Evolutionary conservation across 495 filamentous ascomycete genomes (phyloP).

Genomic region (Astrothelium macrocarpum): DNA sequence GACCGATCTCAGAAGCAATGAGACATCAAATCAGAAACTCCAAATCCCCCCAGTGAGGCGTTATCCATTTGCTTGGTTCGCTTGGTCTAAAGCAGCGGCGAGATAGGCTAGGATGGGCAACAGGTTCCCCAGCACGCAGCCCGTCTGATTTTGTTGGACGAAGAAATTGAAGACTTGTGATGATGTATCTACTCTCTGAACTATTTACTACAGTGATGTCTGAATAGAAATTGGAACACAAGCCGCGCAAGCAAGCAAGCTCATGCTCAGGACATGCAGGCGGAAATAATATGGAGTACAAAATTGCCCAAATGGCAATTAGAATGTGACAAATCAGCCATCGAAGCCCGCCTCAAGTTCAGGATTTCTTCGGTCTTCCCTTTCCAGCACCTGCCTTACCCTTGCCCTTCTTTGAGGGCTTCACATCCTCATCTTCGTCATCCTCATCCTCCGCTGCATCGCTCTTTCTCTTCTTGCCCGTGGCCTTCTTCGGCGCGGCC

Average conservation of each 20-base stretch:
- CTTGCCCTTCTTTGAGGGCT: conserved; percentile 13
- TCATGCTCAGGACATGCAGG: background rate
- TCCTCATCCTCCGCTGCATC: conserved; percentile 40
- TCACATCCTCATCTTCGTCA: conserved; percentile 31
- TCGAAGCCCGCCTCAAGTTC: background rate
- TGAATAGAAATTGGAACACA: too few species aligned
- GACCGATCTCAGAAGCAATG: too few species aligned
- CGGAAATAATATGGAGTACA: background rate
- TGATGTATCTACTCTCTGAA: too few species aligned
- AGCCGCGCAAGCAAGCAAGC: background rate
- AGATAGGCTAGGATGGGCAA: too few species aligned
- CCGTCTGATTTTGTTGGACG: too few species aligned
- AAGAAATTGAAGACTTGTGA: too few species aligned
- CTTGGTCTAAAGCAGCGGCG: too few species aligned
- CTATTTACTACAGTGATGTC: too few species aligned
- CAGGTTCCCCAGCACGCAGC: too few species aligned
- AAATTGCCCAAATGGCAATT: background rate
- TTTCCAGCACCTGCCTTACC: conserved; percentile 11
- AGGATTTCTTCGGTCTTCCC: conserved; percentile 13
- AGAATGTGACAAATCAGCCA: background rate
- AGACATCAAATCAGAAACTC: too few species aligned
- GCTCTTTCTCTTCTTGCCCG: conserved; percentile 48
- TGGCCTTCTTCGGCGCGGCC: conserved; percentile 22
- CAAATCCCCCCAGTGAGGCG: too few species aligned
- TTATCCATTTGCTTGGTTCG: too few species aligned